Evolutionary conservation across 345 rosid species (phyloP).

Genomic region (Orychophragmus violaceus): DNA sequence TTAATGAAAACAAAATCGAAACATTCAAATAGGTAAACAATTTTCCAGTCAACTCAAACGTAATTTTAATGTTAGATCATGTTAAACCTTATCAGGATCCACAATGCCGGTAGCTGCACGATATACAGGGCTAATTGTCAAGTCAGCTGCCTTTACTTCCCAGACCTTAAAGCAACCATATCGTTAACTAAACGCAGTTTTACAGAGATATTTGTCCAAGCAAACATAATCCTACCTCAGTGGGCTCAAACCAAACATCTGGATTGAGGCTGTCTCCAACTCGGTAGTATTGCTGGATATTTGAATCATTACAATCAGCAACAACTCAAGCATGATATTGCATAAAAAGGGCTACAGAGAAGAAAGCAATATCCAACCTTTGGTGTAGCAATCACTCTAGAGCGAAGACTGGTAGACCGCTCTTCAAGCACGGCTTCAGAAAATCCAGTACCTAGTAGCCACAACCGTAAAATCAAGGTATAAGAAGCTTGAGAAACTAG

Average conservation of each 20-base stretch:
- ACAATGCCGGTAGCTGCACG: constrained; percentile 82
- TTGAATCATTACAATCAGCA: constrained; percentile 1
- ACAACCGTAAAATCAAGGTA: neutral
- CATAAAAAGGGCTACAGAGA: neutral
- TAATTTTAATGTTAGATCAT: neutral
- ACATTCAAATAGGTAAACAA: neutral
- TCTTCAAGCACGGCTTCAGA: constrained; percentile 79
- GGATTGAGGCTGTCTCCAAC: constrained; percentile 58
- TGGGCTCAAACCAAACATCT: constrained; percentile 91
- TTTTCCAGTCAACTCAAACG: neutral
- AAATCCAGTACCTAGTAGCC: constrained; percentile 71
- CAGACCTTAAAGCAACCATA: constrained; percentile 54
- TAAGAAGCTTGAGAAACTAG: neutral
- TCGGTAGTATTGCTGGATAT: constrained; percentile 63
- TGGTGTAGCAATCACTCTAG: constrained; percentile 67
- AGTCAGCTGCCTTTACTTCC: constrained; percentile 98
- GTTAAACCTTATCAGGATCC: constrained; percentile 71
- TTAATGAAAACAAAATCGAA: neutral
- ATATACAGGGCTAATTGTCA: constrained; percentile 90
- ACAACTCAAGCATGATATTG: constrained; percentile 1
- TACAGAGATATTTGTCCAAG: neutral
- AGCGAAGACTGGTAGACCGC: constrained; percentile 68
- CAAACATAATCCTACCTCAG: constrained; percentile 50
- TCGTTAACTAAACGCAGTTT: neutral
- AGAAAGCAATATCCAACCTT: constrained; percentile 43